phyloP scores from a whole-genome alignment of 306 rosid species.

The Fagus crenata region DNA sequence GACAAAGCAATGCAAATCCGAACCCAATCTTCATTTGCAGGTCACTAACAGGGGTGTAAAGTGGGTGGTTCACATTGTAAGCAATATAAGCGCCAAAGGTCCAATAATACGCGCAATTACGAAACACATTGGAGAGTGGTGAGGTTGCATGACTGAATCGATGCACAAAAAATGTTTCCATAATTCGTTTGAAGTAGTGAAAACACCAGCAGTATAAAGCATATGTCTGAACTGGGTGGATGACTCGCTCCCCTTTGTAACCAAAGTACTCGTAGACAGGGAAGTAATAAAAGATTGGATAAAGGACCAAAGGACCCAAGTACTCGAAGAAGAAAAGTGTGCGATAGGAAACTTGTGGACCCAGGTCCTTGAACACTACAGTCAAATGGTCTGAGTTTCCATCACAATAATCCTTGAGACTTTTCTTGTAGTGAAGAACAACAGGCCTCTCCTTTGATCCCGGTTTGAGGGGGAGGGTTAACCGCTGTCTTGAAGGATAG shows the following conservation, averaged over 20 bases:
- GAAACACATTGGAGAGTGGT: constrained; percentile 85
- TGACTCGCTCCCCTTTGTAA: constrained; percentile 70
- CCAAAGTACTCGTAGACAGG: constrained; percentile 73
- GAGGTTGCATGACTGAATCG: constrained; percentile 99
- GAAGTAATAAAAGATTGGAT: constrained; percentile 84
- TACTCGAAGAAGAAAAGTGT: constrained; percentile 89
- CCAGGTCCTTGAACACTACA: constrained; percentile 83
- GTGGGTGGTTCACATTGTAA: constrained; percentile 86
- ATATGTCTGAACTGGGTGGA: constrained; percentile 82
- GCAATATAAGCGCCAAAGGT: constrained; percentile 77
- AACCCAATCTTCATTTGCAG: constrained; percentile 95
- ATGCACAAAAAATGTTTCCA: constrained; percentile 91
- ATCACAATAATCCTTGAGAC: constrained; percentile 61
- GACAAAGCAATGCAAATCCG: constrained; percentile 72
- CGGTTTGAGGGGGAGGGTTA: constrained; percentile 75
- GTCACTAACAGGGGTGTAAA: constrained; percentile 76
- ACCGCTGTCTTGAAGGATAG: constrained; percentile 83
- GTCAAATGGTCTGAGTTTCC: constrained; percentile 63
- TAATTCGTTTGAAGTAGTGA: constrained; percentile 87
- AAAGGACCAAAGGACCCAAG: constrained; percentile 88
- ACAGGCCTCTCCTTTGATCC: constrained; percentile 83
- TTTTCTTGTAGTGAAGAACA: constrained; percentile 72
- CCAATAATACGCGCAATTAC: constrained; percentile 99
- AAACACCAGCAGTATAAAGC: constrained; percentile 95
- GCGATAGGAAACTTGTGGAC: constrained; percentile 84